Base-by-base conservation (phyloP, 2,329 filamentous ascomycete genomes). In the Hypoxylon sp. region DNA sequence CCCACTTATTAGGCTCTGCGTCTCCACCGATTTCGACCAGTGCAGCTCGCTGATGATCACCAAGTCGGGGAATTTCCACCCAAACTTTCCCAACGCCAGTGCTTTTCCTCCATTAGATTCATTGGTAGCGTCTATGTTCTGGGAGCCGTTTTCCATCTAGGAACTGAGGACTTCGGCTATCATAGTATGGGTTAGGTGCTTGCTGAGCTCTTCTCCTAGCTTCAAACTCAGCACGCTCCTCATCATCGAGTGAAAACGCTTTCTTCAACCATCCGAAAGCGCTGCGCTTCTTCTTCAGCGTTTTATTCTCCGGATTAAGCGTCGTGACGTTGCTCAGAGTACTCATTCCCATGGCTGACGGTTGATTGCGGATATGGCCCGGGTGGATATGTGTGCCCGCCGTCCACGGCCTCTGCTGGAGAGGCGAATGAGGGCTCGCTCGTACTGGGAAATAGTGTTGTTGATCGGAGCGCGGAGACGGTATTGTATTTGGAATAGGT, bases 201-300 rank as follows among this genome's bases (percentile, higher is more conserved):
- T 83, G 78, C 70, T 81, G 80, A 6, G 80, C 79, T 72, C 80
- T 84, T 61, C 80, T 84, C 61, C 84, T 82, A 46, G 84, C 83
- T 73, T 89, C 87, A 67, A 88, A 90, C 8, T 83, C 83, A 7
- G 82, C 81, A 54, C 83, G 83, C 75, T 90, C 88, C 49, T 89
- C 86, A 20, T 90, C 88, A 64, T 89, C 87, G 24, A 90, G 77
- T 32, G 84, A 85, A 54, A 90, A 90, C 0, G 87, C 87, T 78
- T 90, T 90, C 76, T 89, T 90, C 59, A 90, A 76, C 88, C 88
- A 90, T 1, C 87, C 88, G 72, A 90, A 89, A 1, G 87, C 86
- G 70, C 88, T 89, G 67, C 86, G 84, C 80, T 90, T 90, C 80
- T 89, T 90, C 76, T 89, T 89, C 4, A 89, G 73, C 36, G 82